Evolutionary conservation across 2,329 filamentous ascomycete species (phyloP), one percentile per base, ranked within the genome.

Genomic region (Fusarium brevicatenulatum): DNA sequence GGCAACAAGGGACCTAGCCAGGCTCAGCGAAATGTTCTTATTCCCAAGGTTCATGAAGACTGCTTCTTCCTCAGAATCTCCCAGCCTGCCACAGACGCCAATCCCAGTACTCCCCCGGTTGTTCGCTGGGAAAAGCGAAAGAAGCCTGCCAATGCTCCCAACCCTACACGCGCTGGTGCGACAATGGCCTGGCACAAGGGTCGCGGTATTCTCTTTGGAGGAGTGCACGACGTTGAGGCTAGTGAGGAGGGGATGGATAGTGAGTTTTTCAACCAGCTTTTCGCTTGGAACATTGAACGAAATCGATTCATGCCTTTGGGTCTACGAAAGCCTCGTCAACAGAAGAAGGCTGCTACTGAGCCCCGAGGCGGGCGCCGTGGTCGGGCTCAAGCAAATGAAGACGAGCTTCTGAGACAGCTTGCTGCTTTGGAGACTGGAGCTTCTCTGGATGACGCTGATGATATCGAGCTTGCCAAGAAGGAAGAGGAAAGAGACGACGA

Each of bases 161-260:
- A 91, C 72, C 96, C 96, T 9, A 83, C 92, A 18, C 90, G 96
- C 28, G 95, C 95, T 7, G 96, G 96, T 37, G 91, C 94, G 2
- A 98, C 95, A 5, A 98, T 98, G 95, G 90, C 94, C 0, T 94
- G 92, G 81, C 96, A 99, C 83, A 96, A 95, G 82, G 95, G 95
- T 2, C 91, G 96, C 68, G 96, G 96, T 2, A 95, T 99, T 64
- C 84, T 94, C 77, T 98, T 98, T 80, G 96, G 96, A 49, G 96
- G 96, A 58, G 96, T 99, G 8, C 94, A 98, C 77, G 95, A 97
- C 76, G 92, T 97, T 1, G 94, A 97, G 81, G 89, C 95, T 80
- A 95, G 90, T 72, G 95, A 97, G 80, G 96, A 99, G 81, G 95
- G 93, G 7, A 97, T 99, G 74, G 95, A 99, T 61, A 97, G 94